Evolutionary conservation across 352 stramenopile species (phyloP), one percentile per base, ranked within the genome.

Genomic region (Pythium plurisporium): DNA sequence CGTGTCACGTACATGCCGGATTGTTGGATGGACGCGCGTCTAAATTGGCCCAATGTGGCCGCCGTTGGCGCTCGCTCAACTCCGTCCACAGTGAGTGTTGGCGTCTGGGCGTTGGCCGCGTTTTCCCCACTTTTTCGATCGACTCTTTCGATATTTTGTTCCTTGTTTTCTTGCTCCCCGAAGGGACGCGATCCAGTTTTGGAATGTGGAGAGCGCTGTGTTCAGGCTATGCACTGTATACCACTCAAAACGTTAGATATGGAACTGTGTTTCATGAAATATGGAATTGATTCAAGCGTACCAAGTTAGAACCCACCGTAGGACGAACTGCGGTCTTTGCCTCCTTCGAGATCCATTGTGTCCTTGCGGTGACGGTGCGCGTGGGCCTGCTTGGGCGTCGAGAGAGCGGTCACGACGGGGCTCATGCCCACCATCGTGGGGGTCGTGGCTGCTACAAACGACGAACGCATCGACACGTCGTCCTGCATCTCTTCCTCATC

Each of bases 1-100:
- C 77, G 64, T 46, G 79, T 86, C 55, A 87, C 74, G 47, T 89
- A 87, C 79, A 88, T 88, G 0, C 9, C 33, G 19, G 25, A 11
- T 27, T 34, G 44, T 19, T 42, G 40, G 10, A 31, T 46, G n/a
- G 17, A 23, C 25, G 27, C 17, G 25, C 20, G 8, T 40, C 7
- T 42, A 31, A 50, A 53, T 42, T 47, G 14, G 41, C n/a, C n/a
- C n/a, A n/a, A n/a, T n/a, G n/a, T n/a, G n/a, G n/a, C n/a, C n/a
- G n/a, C n/a, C n/a, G n/a, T n/a, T n/a, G n/a, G n/a, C n/a, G n/a
- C n/a, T n/a, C n/a, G n/a, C n/a, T n/a, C n/a, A n/a, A n/a, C n/a
- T n/a, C n/a, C n/a, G n/a, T n/a, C n/a, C n/a, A n/a, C n/a, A n/a
- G n/a, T 22, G 17, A 26, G 37, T 9, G 37, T 40, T 7, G 15